These are phyloP conservation scores for Diaporthe helianthi DNA, from an alignment of 2,329 filamentous ascomycete genomes.

Conservation along the genomic window DNA sequence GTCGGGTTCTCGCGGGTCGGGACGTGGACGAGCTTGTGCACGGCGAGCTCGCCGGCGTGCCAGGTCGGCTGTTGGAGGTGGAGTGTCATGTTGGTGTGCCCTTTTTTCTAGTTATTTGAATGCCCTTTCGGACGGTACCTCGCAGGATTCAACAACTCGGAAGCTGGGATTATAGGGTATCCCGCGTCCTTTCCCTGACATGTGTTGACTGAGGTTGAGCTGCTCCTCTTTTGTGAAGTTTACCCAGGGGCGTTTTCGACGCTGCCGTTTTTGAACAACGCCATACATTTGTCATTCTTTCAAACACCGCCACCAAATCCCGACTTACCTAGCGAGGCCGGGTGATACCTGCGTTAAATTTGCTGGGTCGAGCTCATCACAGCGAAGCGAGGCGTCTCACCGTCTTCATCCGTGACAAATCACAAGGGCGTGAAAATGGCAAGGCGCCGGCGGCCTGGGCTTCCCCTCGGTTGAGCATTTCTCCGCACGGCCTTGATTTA, in stretches of 20 bases:
- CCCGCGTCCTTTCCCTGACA: no score
- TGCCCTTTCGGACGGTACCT: background rate
- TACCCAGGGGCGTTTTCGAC: background rate
- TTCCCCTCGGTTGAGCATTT: background rate
- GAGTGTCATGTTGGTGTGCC: conserved; percentile 16
- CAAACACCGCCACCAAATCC: background rate
- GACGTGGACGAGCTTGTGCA: conserved; percentile 68
- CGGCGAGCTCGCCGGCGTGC: conserved; percentile 70
- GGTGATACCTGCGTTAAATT: background rate
- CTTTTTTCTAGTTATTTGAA: background rate
- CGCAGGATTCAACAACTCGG: background rate
- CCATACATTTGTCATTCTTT: background rate
- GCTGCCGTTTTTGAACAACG: no score
- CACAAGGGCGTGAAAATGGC: conserved; percentile 8
- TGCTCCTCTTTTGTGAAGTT: no score
- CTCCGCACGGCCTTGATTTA: conserved; percentile 17
- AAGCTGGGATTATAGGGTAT: background rate
- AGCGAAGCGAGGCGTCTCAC: conserved; percentile 1
- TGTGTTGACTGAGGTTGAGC: background rate
- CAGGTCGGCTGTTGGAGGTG: conserved; percentile 46
- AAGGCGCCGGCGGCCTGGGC: background rate
- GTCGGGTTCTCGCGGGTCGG: conserved; percentile 72
- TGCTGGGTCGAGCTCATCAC: background rate
- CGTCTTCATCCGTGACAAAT: conserved; percentile 20
- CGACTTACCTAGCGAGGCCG: background rate